Percentiles rank a stretch among this genome's conserved stretches.
Conservation (phyloP, 2,329 filamentous ascomycete species). For the Lachnellula cervina region DNA sequence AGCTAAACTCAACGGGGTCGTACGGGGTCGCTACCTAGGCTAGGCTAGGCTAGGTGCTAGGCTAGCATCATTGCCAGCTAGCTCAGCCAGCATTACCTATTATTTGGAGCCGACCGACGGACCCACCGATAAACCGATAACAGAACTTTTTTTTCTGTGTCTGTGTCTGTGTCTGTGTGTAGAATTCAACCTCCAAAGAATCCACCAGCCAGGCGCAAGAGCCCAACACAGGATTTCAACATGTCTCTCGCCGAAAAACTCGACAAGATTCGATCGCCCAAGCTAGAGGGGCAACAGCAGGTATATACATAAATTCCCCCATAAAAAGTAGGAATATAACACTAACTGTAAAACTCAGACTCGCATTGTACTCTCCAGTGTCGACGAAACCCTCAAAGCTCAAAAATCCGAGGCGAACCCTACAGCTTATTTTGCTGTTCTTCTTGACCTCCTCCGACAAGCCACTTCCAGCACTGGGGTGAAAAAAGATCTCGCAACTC, state of each 20-base stretch:
- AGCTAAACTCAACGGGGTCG: too few species aligned
- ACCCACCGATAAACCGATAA: too few species aligned
- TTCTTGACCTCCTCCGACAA: conserved; percentile 80
- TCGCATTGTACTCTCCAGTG: conserved; percentile 78
- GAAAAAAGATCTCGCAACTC: conserved; percentile 77
- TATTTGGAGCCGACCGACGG: neutral
- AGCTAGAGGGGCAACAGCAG: conserved; percentile 91
- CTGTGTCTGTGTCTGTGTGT: too few species aligned
- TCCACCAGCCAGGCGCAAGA: conserved; percentile 21
- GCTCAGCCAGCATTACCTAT: too few species aligned
- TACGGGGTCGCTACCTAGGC: neutral
- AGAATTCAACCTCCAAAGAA: neutral
- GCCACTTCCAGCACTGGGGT: conserved; percentile 60
- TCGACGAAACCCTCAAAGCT: conserved; percentile 87
- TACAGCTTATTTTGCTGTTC: conserved; percentile 93
- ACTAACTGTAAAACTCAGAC: conserved; percentile 48
- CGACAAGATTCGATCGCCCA: conserved; percentile 94
- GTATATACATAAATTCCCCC: conserved; percentile 42
- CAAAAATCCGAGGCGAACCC: conserved; percentile 79
- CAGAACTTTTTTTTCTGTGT: neutral
- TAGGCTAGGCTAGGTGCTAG: too few species aligned
- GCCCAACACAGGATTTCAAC: conserved; percentile 28
- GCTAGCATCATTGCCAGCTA: too few species aligned
- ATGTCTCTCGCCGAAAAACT: conserved; percentile 81
- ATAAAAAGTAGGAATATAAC: conserved; percentile 5